Base-by-base conservation (phyloP, 2,329 filamentous ascomycete species). In the Clarireedia hainanense region DNA sequence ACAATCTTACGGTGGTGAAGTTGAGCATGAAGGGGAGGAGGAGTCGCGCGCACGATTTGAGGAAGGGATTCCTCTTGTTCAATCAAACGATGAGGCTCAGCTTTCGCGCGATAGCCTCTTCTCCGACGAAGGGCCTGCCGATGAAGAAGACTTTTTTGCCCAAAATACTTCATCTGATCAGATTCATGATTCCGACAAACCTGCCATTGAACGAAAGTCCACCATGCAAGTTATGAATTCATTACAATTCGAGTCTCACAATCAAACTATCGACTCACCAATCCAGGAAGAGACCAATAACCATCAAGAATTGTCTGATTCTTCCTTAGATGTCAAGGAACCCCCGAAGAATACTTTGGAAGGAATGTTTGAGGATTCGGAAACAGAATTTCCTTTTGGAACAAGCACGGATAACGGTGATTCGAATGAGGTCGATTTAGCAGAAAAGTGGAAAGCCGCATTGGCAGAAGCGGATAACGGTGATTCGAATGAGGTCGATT, bases 381-480 rank as follows among this genome's bases (percentile, higher is more conserved):
- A 60, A 47, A 64, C 64, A 10, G 58, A 66, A 14, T 42, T 67
- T n/a, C 63, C 66, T 37, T 47, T 66, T 37, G 61, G 54, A 12
- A 9, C 30, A 9, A 34, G 30, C 30, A 34, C 30, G 30, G 12
- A 34, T 14, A 34, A 34, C 12, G 60, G 60, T 3, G 65, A 67
- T 9, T 67, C 71, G 10, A 42, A 37, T 7, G 58, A 65, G 17
- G 50, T 60, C 6, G 80, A 85, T 65, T 70, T 94, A 42, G 86
- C 87, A 47, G 88, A 88, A 17, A 85, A 89, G 63, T 96, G 92
- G 89, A 82, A 89, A 61, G 86, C 88, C 47, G 88, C 89, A 45
- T 81, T 96, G 64, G 89, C 75, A 14, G 86, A 88, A 49, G 86
- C n/a, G n/a, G n/a, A n/a, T n/a, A n/a, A n/a, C n/a, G n/a, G n/a